Conservation (phyloP, 345 rosid species). For the Eucalyptus marginata region DNA sequence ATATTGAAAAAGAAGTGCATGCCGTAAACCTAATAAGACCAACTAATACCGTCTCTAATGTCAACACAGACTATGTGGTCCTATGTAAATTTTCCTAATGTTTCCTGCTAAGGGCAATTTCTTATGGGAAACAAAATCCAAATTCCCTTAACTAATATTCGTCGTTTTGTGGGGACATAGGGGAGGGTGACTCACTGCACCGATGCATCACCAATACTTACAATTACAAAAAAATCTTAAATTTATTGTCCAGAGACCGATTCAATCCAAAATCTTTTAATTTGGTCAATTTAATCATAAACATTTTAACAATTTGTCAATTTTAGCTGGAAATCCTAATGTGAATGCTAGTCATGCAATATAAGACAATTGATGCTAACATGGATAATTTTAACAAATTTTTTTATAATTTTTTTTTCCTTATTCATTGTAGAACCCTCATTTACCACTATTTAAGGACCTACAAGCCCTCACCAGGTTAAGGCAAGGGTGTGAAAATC, state of each 20-base stretch:
- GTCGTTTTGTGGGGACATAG: neutral
- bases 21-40: neutral
- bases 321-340: too few species aligned
- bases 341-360: rapidly evolving
- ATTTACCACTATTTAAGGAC: neutral
- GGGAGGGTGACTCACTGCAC: neutral
- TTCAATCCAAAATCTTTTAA: neutral
- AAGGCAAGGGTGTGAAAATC: neutral
- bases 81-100: neutral
- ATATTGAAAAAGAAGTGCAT: too few species aligned
- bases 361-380: rapidly evolving
- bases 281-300: too few species aligned
- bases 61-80: neutral
- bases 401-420: too few species aligned
- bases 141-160: neutral
- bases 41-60: neutral
- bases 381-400: neutral
- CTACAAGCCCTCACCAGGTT: neutral
- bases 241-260: rapidly evolving
- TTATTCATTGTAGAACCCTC: neutral
- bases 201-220: neutral
- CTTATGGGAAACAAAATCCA: neutral
- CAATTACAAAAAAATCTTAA: neutral
- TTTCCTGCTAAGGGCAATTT: neutral
- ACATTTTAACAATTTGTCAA: neutral